Conservation (phyloP, 1,284 basidiomycete species). For the Apiotrichum porosum region DNA sequence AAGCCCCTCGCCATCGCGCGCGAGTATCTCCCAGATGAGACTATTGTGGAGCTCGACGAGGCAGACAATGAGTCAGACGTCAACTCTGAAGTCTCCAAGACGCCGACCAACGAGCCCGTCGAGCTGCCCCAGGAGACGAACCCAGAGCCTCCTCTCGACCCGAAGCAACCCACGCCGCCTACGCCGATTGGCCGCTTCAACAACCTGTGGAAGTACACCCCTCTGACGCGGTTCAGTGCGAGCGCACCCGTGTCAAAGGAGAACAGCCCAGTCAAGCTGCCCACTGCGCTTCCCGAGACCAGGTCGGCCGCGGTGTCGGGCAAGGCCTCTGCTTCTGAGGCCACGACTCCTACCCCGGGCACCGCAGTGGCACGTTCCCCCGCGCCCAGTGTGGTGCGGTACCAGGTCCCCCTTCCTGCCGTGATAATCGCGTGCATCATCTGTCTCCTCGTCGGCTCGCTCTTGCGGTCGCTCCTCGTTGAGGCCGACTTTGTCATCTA, state of each 20-base stretch:
- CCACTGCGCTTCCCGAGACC: conserved; percentile 2
- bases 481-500: conserved; percentile 79
- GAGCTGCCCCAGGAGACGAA: conserved; percentile 3
- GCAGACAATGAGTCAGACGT: conserved; percentile 11
- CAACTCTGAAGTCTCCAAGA: conserved; percentile 12
- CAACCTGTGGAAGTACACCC: conserved; percentile 16
- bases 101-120: conserved; percentile 17
- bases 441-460: conserved; percentile 83
- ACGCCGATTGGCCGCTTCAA: conserved; percentile 10
- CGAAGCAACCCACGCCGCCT: conserved; percentile 1
- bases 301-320: neutral
- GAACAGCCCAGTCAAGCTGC: conserved; percentile 9
- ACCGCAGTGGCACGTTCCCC: neutral
- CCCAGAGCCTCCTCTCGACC: neutral
- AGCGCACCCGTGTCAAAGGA: conserved; percentile 12
- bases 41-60: neutral
- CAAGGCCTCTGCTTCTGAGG: conserved; percentile 21
- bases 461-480: conserved; percentile 76
- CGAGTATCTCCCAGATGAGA: conserved; percentile 23
- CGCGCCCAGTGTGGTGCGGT: conserved; percentile 3
- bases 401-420: conserved; percentile 40
- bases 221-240: conserved; percentile 11
- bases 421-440: conserved; percentile 76
- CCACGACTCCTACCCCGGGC: conserved; percentile 18
- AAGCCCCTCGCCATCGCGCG: conserved; percentile 33